These are phyloP conservation scores for Melastoma candidum DNA, from an alignment of 441 rosid species.

Conservation along the genomic window DNA sequence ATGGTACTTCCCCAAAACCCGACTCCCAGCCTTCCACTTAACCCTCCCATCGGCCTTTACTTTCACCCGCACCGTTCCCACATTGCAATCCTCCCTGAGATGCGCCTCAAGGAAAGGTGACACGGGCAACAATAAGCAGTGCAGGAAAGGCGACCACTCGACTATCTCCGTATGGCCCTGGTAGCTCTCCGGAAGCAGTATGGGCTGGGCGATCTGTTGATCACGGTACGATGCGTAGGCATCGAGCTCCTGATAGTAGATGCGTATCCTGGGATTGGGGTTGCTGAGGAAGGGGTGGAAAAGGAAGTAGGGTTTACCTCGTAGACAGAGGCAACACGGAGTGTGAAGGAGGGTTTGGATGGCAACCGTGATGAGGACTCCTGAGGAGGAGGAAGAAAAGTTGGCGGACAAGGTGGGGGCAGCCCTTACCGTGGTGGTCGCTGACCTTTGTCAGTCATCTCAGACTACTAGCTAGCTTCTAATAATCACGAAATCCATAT, in stretches of 20 bases:
- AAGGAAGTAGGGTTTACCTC: slow-evolving; percentile 13
- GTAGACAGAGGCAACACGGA: no score
- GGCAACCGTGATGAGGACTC: no score
- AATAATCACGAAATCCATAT: no score
- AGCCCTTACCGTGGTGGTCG: no score
- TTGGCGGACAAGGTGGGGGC: no score
- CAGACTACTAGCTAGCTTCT: no score
- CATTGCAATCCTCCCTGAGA: slow-evolving; percentile 5
- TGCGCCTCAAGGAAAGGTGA: slow-evolving; percentile 10
- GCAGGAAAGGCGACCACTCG: slow-evolving; percentile 18
- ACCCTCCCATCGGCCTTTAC: slow-evolving; percentile 16
- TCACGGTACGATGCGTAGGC: slow-evolving; percentile 50
- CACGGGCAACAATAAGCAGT: slow-evolving; percentile 10
- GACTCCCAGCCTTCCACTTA: slow-evolving; percentile 16
- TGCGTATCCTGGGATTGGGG: slow-evolving; percentile 55
- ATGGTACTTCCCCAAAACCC: slow-evolving; percentile 7
- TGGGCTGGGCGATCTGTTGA: slow-evolving; percentile 54
- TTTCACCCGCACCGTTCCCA: slow-evolving; percentile 8
- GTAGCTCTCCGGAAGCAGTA: slow-evolving; percentile 35
- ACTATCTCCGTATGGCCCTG: slow-evolving; percentile 17
- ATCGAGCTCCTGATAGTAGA: slow-evolving; percentile 48
- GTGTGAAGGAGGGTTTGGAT: no score
- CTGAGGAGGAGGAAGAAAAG: no score
- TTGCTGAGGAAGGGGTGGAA: slow-evolving; percentile 28
- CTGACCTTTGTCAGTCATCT: no score